A percentile compares a stretch with the other conserved stretches of the same genome.
Conservation (phyloP, 2,329 filamentous ascomycete genomes). For the Cercospora zeina region DNA sequence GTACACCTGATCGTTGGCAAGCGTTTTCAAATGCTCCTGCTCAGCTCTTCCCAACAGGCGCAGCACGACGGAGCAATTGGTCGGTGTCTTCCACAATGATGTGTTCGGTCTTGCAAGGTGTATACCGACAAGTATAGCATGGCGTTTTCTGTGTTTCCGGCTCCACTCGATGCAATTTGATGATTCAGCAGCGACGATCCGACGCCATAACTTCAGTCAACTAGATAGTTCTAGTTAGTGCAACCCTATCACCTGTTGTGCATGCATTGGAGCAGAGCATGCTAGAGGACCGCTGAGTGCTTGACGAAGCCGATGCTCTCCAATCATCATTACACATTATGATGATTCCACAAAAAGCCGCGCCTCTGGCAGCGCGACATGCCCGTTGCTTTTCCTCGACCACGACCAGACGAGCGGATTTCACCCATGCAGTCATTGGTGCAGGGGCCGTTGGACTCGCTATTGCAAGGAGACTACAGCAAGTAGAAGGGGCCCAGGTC, state of each 20-base stretch:
- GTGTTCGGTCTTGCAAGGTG: background rate
- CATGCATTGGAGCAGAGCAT: background rate
- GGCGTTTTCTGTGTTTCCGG: background rate
- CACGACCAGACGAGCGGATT: slow-evolving; percentile 52
- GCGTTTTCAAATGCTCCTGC: background rate
- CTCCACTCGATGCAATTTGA: background rate
- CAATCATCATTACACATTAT: background rate
- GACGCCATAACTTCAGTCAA: background rate
- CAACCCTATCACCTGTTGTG: background rate
- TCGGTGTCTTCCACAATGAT: background rate
- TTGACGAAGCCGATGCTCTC: background rate
- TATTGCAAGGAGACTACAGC: slow-evolving; percentile 70
- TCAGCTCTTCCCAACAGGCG: background rate
- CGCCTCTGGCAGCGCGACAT: background rate
- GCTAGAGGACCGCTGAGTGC: background rate
- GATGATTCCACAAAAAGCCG: slow-evolving; percentile 21
- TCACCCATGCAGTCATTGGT: slow-evolving; percentile 67
- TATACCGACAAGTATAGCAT: background rate
- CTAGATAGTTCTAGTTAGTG: background rate
- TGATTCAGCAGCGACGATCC: slow-evolving; percentile 15
- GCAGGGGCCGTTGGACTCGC: slow-evolving; percentile 78
- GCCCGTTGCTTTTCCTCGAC: slow-evolving; percentile 48
- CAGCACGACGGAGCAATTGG: background rate
- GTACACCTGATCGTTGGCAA: background rate
- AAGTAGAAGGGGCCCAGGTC: slow-evolving; percentile 61